A percentile compares a stretch with the other conserved stretches of the same genome.
Conservation (phyloP, 805 yeast species). For the Brettanomyces anomalus region DNA sequence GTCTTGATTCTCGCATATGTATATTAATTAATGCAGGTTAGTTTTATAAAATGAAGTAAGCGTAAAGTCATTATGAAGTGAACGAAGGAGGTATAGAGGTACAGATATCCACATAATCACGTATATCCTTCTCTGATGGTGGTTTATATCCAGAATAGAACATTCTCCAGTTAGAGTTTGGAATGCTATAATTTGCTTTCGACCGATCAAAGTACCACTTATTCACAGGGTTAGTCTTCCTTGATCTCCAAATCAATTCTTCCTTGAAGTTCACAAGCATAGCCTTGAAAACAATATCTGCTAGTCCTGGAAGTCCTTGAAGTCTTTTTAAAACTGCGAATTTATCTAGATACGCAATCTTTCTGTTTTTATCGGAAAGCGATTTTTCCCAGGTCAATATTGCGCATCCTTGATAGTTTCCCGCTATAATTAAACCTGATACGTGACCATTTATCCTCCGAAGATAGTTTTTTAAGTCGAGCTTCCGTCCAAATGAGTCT, state of each 20-base stretch:
- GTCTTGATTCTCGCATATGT: neutral
- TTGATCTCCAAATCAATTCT: constrained; percentile 85
- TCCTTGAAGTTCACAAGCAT: constrained; percentile 58
- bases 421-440: constrained; percentile 77
- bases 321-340: constrained; percentile 78
- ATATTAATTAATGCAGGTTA: constrained; percentile 1
- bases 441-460: constrained; percentile 53
- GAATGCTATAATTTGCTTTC: constrained; percentile 50
- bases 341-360: constrained; percentile 79
- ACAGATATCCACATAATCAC: constrained; percentile 46
- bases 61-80: constrained; percentile 1
- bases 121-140: constrained; percentile 27
- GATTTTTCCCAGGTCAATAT: constrained; percentile 72
- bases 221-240: constrained; percentile 81
- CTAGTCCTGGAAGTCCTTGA: constrained; percentile 90
- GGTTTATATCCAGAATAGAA: constrained; percentile 32
- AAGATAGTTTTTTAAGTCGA: constrained; percentile 63
- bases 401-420: constrained; percentile 94
- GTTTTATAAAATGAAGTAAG: neutral
- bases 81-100: constrained; percentile 50
- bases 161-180: constrained; percentile 29
- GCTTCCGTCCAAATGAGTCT: constrained; percentile 63
- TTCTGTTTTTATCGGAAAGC: constrained; percentile 8
- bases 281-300: constrained; percentile 84
- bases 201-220: constrained; percentile 97